These are phyloP conservation scores for Myriosclerotinia scirpicola DNA, from an alignment of 2,329 filamentous ascomycete genomes.

Conservation along the genomic window DNA sequence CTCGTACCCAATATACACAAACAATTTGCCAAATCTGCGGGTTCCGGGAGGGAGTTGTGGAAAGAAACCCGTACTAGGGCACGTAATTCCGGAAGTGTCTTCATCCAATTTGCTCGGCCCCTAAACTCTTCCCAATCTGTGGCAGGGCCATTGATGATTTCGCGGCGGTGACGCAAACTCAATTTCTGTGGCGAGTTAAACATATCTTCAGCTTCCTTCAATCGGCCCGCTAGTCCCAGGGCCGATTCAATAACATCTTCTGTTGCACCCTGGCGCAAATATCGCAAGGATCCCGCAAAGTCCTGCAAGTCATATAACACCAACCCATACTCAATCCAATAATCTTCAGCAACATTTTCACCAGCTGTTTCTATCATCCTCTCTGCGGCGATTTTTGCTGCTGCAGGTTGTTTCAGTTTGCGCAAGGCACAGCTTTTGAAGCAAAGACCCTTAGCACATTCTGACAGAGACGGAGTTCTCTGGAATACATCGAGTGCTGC, in stretches of 20 bases:
- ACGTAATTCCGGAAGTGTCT: slow-evolving; percentile 6
- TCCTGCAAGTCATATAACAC: slow-evolving; percentile 7
- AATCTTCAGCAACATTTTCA: neutral
- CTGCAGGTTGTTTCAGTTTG: slow-evolving; percentile 9
- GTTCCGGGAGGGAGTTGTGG: slow-evolving; percentile 3
- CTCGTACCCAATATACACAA: slow-evolving; percentile 17
- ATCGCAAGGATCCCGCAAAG: slow-evolving; percentile 2
- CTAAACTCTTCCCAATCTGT: slow-evolving; percentile 14
- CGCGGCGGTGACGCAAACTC: slow-evolving; percentile 6
- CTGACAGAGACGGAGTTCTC: neutral
- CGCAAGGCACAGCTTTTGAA: slow-evolving; percentile 14
- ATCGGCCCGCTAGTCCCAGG: neutral
- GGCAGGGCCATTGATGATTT: neutral
- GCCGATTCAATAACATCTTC: slow-evolving; percentile 16
- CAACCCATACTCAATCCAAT: slow-evolving; percentile 16
- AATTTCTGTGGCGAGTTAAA: slow-evolving; percentile 6
- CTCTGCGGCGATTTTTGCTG: slow-evolving; percentile 10
- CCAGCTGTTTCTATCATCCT: slow-evolving; percentile 8
- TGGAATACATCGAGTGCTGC: slow-evolving; percentile 10
- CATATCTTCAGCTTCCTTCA: slow-evolving; percentile 11
- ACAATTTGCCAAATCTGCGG: slow-evolving; percentile 3
- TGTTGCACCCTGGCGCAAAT: slow-evolving; percentile 4
- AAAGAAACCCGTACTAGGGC: slow-evolving; percentile 11
- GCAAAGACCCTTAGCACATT: neutral
- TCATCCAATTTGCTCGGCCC: slow-evolving; percentile 21